Base-by-base conservation (phyloP, 257 asterid genomes). In the Solanum medicagineum region DNA sequence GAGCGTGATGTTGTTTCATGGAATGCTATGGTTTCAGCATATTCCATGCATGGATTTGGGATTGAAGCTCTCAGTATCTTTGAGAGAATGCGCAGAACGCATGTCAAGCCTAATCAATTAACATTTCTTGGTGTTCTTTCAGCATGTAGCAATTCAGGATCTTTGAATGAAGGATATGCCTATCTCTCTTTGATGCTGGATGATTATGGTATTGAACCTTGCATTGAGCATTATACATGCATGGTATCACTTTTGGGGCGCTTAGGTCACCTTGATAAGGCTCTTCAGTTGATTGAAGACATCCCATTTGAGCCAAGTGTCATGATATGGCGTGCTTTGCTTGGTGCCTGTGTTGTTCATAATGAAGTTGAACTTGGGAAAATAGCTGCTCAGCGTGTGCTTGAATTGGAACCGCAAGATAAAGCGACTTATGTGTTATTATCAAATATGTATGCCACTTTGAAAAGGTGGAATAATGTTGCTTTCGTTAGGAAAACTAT, bases 241-340 rank as follows among this genome's bases (percentile, higher is more conserved):
- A 96, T 96, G 99, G 95, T 93, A 19, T 93, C 98, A 68, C 95
- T 96, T 84, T 85, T 93, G 16, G 99, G 98, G 85, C 93, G 95
- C 86, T 86, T 91, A 84, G 99, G 99, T 42, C 93, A 92, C 86
- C 90, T 96, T 80, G 96, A 94, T 80, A 90, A 81, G 88, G 98
- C 98, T 73, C 88, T 91, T 55, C 90, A 93, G 88, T 85, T 91
- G 92, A 94, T 96, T 57, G 89, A 90, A 83, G 93, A 92, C 88
- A 92, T 96, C 40, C 94, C 97, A 51, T 77, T 81, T 32, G 95
- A 90, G 88, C 99, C 98, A 16, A 94, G 98, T 88, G 92, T 96
- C 80, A 96, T 96, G 99, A 80, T 93, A 57, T 96, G 99, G 99
- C 99, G 99, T 63, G 94, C 99, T 44, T 86, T 96, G 86, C 97